Conservation (phyloP, 2,329 filamentous ascomycete genomes). For the Clonostachys sp. region DNA sequence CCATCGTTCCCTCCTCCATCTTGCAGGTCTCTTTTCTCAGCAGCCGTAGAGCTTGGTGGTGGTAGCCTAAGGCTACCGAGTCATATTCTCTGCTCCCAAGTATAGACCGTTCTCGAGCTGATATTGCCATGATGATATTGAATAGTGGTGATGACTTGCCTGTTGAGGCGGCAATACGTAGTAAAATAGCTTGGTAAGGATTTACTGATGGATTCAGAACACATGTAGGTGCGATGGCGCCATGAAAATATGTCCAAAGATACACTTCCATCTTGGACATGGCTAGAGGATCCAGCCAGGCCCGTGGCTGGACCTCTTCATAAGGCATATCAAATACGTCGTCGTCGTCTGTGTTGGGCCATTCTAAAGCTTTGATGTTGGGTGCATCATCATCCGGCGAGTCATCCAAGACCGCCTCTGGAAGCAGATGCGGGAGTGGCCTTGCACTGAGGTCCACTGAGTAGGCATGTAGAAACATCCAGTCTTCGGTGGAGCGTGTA, state of each 20-base stretch:
- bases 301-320: neutral
- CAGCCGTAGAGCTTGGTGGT: constrained; percentile 8
- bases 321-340: neutral
- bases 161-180: constrained; percentile 12
- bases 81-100: constrained; percentile 11
- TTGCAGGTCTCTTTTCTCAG: constrained; percentile 8
- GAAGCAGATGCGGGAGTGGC: neutral
- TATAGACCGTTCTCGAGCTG: constrained; percentile 17
- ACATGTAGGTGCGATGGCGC: constrained; percentile 13
- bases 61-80: constrained; percentile 9
- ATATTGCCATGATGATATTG: constrained; percentile 17
- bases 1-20: constrained; percentile 2
- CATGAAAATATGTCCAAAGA: constrained; percentile 17
- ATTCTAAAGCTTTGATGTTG: no score
- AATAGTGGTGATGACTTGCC: constrained; percentile 13
- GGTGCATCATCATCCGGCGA: neutral
- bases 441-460: neutral
- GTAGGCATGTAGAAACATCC: neutral
- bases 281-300: constrained; percentile 5
- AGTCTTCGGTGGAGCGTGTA: neutral
- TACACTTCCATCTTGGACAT: constrained; percentile 9
- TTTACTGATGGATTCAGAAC: constrained; percentile 13
- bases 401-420: neutral
- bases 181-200: constrained; percentile 15
- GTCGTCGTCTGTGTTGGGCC: no score